phyloP scores from a whole-genome alignment of 371 early-diverging fungal species.

The Cokeromyces recurvatus region DNA sequence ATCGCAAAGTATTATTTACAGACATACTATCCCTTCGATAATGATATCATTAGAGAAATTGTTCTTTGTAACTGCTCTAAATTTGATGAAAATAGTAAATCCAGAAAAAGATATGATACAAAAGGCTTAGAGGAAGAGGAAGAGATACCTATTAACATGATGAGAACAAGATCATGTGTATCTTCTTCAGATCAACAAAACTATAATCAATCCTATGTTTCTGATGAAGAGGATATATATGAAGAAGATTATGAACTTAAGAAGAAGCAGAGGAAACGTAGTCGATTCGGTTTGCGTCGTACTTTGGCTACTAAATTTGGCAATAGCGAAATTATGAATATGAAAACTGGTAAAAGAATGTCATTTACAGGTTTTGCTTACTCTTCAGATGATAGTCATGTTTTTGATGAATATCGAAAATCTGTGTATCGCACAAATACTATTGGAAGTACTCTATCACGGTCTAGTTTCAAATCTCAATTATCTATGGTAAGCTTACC shows the following conservation, averaged over 20 bases:
- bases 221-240: conserved; percentile 7
- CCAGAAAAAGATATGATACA: too few relatives aligned
- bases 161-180: conserved; percentile 19
- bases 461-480: neutral
- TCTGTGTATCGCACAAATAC: conserved; percentile 39
- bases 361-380: conserved; percentile 49
- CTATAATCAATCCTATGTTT: neutral
- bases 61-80: conserved; percentile 25
- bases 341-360: conserved; percentile 37
- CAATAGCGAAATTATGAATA: conserved; percentile 43
- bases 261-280: conserved; percentile 4
- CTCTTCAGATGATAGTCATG: conserved; percentile 40
- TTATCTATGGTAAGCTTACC: conserved; percentile 10
- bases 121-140: conserved; percentile 22
- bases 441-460: neutral
- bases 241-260: conserved; percentile 1
- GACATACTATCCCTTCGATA: conserved; percentile 54
- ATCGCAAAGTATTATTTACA: conserved; percentile 47
- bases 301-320: conserved; percentile 19
- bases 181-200: neutral
- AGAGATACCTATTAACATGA: conserved; percentile 27
- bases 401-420: conserved; percentile 40
- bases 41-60: conserved; percentile 60
- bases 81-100: neutral
- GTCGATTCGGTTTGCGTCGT: conserved; percentile 14